A percentile compares a stretch with the other conserved stretches of the same genome.
Evolutionary conservation across 805 yeast species (phyloP).

Genomic region (Saccharomyces kudriavzevii): DNA sequence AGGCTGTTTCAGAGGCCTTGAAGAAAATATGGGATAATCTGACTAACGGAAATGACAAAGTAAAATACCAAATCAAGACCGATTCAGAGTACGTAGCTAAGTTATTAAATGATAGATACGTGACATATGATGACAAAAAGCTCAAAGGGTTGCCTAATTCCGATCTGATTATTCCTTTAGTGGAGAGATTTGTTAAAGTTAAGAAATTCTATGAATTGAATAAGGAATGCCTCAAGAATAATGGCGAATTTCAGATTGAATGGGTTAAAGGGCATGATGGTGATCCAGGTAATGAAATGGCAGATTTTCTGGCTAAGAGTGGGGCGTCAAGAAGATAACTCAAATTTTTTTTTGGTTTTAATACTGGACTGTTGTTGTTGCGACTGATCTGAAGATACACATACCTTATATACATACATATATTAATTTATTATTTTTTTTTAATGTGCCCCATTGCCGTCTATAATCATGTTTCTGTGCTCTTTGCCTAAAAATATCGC

Average conservation of each 20-base stretch:
- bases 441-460: neutral
- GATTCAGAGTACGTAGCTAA: conserved; percentile 67
- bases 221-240: conserved; percentile 20
- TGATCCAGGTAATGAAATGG: conserved; percentile 61
- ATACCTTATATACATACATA: neutral
- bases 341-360: neutral
- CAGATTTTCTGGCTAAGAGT: conserved; percentile 64
- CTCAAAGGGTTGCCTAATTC: conserved; percentile 21
- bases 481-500: neutral
- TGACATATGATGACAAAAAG: conserved; percentile 43
- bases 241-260: conserved; percentile 37
- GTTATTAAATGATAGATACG: conserved; percentile 48
- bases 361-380: neutral
- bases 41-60: conserved; percentile 10
- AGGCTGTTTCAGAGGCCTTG: conserved; percentile 56
- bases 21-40: conserved; percentile 30
- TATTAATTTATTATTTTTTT: neutral
- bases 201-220: conserved; percentile 30
- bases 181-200: conserved; percentile 35
- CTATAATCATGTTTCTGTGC: neutral
- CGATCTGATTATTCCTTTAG: conserved; percentile 32
- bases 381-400: neutral
- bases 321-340: conserved; percentile 36
- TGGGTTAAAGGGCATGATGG: conserved; percentile 75
- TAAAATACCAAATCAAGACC: conserved; percentile 41